Percentiles rank a stretch among this genome's conserved stretches.
phyloP scores from a whole-genome alignment of 2,329 filamentous ascomycete genomes.

The Colletotrichum shisoi region DNA sequence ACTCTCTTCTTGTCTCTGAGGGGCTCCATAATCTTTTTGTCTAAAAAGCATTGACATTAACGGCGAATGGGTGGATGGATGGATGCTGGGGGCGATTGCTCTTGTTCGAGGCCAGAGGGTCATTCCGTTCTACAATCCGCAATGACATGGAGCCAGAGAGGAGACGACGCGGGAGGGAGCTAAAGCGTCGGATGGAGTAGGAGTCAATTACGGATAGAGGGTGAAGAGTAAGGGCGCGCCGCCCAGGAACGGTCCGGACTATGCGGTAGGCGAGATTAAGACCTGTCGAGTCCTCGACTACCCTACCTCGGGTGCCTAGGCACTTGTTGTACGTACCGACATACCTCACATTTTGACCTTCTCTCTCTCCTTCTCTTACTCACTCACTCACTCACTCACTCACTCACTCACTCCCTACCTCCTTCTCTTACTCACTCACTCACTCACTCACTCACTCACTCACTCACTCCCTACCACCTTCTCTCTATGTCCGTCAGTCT shows the following conservation, averaged over 20 bases:
- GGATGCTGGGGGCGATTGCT: conserved; percentile 19
- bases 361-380: neutral
- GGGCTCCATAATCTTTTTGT: conserved; percentile 7
- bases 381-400: neutral
- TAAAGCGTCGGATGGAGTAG: conserved; percentile 2
- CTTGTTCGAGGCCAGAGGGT: conserved; percentile 14
- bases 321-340: too few species aligned
- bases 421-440: neutral
- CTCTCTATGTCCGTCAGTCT: too few species aligned
- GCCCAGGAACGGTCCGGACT: conserved; percentile 25
- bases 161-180: neutral
- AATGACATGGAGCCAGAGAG: conserved; percentile 26
- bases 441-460: too few species aligned
- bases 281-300: too few species aligned
- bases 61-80: conserved; percentile 27
- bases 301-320: too few species aligned
- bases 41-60: conserved; percentile 24
- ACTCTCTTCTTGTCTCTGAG: neutral
- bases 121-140: conserved; percentile 16
- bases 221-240: conserved; percentile 2
- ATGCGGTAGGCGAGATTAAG: conserved; percentile 36
- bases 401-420: neutral
- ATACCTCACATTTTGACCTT: neutral
- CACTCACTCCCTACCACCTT: neutral
- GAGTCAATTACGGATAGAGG: neutral